phyloP scores from a whole-genome alignment of 768 basidiomycete species.

The Tricholoma matsutake region DNA sequence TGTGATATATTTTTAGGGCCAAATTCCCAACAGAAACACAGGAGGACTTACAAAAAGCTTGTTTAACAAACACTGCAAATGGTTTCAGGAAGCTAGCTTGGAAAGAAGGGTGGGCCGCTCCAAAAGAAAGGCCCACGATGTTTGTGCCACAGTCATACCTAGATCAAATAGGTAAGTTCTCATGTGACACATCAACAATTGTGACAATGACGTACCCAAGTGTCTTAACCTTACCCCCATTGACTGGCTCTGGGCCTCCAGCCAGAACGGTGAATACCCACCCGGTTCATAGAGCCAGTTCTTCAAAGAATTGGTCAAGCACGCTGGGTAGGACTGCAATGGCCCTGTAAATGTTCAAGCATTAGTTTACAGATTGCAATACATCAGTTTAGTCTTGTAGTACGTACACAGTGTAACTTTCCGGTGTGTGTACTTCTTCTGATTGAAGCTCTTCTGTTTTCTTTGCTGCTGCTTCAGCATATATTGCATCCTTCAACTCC shows the following conservation, averaged over 20 bases:
- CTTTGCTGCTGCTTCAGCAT: neutral
- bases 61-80: neutral
- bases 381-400: neutral
- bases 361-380: neutral
- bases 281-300: neutral
- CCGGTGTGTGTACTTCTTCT: neutral
- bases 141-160: constrained; percentile 2
- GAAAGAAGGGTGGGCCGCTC: neutral
- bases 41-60: neutral
- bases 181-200: neutral
- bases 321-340: neutral
- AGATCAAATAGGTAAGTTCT: neutral
- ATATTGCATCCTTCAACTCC: neutral
- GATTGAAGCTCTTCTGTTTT: neutral
- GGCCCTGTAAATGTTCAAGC: neutral
- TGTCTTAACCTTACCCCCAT: neutral
- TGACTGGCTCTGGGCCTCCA: neutral
- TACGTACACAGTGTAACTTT: neutral
- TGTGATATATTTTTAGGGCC: neutral
- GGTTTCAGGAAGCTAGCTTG: neutral
- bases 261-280: constrained; percentile 1
- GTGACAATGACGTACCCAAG: neutral
- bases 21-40: neutral
- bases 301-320: neutral
- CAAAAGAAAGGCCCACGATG: neutral